phyloP scores from a whole-genome alignment of 257 asterid species.

The Solanum sitiens region DNA sequence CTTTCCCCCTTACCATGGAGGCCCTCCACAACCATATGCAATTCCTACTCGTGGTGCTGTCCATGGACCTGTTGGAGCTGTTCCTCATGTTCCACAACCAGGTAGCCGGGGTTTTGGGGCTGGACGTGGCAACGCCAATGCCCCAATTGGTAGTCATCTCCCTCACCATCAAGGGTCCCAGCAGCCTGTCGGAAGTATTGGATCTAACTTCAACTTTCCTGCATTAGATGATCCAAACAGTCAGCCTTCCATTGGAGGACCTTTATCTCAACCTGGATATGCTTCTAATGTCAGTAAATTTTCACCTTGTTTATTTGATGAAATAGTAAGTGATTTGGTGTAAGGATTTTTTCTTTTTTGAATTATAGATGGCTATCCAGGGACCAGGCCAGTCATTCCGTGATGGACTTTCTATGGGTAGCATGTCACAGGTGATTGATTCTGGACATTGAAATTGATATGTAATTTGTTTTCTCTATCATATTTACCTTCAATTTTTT shows the following conservation, averaged over 20 bases:
- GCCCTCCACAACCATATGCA: conserved; percentile 92
- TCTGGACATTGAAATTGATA: neutral
- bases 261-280: conserved; percentile 87
- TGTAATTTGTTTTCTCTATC: neutral
- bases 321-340: neutral
- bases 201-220: conserved; percentile 71
- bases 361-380: conserved; percentile 34
- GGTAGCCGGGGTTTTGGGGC: conserved; percentile 91
- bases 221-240: conserved; percentile 78
- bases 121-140: conserved; percentile 81
- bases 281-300: conserved; percentile 66
- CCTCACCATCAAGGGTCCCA: conserved; percentile 82
- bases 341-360: neutral
- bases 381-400: conserved; percentile 69
- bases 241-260: conserved; percentile 85
- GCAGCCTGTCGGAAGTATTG: conserved; percentile 60
- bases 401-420: conserved; percentile 87
- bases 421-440: conserved; percentile 85
- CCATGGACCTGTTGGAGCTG: conserved; percentile 92
- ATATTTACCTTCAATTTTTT: conserved; percentile 1
- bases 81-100: conserved; percentile 90
- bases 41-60: conserved; percentile 92
- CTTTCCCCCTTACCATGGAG: conserved; percentile 73
- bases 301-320: neutral
- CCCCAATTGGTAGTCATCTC: conserved; percentile 90